Percentiles rank a stretch among this genome's conserved stretches.
These are phyloP conservation scores for Blastobotrys petasosporus DNA, from an alignment of 1,139 yeast genomes.

Conservation along the genomic window DNA sequence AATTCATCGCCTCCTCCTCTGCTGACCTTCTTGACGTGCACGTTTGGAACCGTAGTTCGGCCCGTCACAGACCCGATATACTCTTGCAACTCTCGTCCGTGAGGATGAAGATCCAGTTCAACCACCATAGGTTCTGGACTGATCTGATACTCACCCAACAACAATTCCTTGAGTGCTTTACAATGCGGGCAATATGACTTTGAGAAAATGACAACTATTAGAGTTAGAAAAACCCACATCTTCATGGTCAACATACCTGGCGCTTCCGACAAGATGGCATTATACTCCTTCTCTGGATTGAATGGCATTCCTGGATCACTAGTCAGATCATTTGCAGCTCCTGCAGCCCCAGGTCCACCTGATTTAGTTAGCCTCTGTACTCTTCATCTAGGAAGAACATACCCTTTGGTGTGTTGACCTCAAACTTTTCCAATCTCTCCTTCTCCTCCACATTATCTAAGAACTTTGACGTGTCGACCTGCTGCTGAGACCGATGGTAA, in stretches of 20 bases:
- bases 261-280: constrained; percentile 50
- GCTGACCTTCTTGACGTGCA: constrained; percentile 78
- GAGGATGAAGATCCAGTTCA: constrained; percentile 73
- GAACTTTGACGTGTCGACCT: constrained; percentile 18
- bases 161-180: constrained; percentile 57
- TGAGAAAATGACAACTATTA: constrained; percentile 36
- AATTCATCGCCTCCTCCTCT: constrained; percentile 92
- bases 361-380: too few relatives aligned
- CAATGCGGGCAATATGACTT: constrained; percentile 62
- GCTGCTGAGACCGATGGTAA: constrained; percentile 22
- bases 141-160: constrained; percentile 59
- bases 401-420: constrained; percentile 15
- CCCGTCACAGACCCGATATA: constrained; percentile 74
- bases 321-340: constrained; percentile 23
- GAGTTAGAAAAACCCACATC: too few relatives aligned
- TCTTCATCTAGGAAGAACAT: neutral
- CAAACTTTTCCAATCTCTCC: constrained; percentile 21
- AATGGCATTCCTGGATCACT: constrained; percentile 36
- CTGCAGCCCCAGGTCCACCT: constrained; percentile 10
- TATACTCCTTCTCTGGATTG: constrained; percentile 57
- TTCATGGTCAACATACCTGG: constrained; percentile 53
- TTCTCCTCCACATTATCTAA: constrained; percentile 23
- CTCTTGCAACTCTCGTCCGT: constrained; percentile 67
- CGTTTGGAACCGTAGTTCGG: constrained; percentile 88
- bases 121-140: constrained; percentile 68